Evolutionary conservation across 805 yeast genomes (phyloP), one percentile per base, ranked within the genome.

Genomic region (Candida odintsovae): DNA sequence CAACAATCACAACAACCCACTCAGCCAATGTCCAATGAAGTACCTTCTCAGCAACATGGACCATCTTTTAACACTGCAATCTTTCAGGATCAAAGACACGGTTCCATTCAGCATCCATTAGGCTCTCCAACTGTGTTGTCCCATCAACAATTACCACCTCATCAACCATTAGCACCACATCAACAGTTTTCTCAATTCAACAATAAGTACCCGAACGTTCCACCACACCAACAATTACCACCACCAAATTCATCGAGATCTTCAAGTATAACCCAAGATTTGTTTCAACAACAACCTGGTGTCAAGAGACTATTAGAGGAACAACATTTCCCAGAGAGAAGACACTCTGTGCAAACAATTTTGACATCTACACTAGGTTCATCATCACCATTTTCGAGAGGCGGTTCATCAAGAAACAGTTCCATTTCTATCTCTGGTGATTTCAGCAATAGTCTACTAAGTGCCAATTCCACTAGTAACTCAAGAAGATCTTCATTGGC

Each of bases 401-500:
- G 61, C 19, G 66, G 63, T n/a, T 66, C 66, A 13, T 65, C 72
- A 16, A 59, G 77, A 49, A 67, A 70, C 52, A 68, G 70, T 50
- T 70, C 74, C 4, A 64, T 71, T 37, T 66, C 72, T 0, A 59
- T 65, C 33, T 66, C 55, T 52, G 68, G 50, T 48, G 43, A 45
- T 46, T 56, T 51, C 26, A 46, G 40, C 23, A 43, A 47, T 11
- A 36, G 22, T 20, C n/a, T 20, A 3, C 8, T 19, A 10, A 58
- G 58, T 26, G 58, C 61, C 29, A 58, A 55, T 42, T 62, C 70
- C 11, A 59, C 62, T 6, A 38, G 55, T 22, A 58, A 52, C 38
- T 66, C 71, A 44, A 62, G 77, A 53, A 65, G 75, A 44, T 68
- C 75, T 8, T 68, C 73, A 3, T 53, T 70, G 40, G 74, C 72